phyloP scores from a whole-genome alignment of 192 early-diverging fungal species.

The Haplosporangium gracile region DNA sequence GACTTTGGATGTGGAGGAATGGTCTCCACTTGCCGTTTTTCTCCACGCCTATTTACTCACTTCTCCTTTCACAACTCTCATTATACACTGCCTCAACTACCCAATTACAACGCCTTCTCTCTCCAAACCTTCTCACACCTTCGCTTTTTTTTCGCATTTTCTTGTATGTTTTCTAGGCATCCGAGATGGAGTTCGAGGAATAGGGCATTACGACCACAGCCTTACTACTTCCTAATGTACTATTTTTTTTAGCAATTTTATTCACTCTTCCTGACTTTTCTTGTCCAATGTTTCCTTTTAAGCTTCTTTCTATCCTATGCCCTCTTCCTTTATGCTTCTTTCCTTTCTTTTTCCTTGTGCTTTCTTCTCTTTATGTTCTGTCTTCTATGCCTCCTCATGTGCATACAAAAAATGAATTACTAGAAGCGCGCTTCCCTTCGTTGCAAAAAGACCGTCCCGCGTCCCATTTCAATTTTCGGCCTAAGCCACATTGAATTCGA shows the following conservation, averaged over 20 bases:
- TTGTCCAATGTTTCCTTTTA: not conserved
- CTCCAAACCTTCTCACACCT: not conserved
- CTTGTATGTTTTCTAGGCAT: conserved; percentile 9
- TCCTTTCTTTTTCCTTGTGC: not conserved
- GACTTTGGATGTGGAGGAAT: not conserved
- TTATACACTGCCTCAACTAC: not conserved
- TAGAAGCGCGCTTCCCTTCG: not conserved
- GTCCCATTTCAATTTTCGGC: not conserved
- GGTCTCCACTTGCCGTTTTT: not conserved
- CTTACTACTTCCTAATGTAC: not conserved
- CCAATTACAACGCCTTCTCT: not conserved
- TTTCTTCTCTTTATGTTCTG: not conserved
- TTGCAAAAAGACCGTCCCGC: not conserved
- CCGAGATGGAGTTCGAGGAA: conserved; percentile 35
- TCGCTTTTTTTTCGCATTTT: not conserved
- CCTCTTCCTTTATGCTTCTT: not conserved
- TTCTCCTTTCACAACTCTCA: not conserved
- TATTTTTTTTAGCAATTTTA: not conserved
- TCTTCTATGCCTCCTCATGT: not conserved
- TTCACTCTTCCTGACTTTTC: not conserved
- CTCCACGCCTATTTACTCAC: not conserved
- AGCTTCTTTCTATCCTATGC: not conserved
- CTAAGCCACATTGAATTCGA: not conserved
- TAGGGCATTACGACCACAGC: not conserved
- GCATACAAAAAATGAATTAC: not conserved